Base-by-base conservation (phyloP, 164 flowering plant genomes). In the Piper longum region DNA sequence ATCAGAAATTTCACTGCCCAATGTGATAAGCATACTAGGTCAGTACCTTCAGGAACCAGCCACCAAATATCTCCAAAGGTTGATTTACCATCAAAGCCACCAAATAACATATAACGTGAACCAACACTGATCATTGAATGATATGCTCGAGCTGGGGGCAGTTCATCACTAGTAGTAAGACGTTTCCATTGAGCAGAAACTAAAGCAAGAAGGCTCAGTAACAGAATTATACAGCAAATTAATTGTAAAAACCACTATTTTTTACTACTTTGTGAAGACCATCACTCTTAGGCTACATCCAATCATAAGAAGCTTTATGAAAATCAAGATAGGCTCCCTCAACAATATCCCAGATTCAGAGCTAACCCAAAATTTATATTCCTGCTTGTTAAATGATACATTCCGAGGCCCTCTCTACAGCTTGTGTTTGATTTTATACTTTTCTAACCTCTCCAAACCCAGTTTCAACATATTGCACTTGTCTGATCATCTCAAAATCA, bases 101-200 rank as follows among this genome's bases (percentile, higher is more conserved):
- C 99, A 86, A 87, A 85, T 74, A 95, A 79, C 39, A 95, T 77
- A 79, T 86, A 83, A 5, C 86, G 88, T 36, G 89, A 78, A 59
- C 96, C 96, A 65, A 89, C 67, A 57, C 68, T 71, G 65, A 84
- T 85, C 89, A 95, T 74, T 55, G 97, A 79, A 76, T 95, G 99
- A 75, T 95, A 95, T 45, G 99, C 99, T 67, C 99, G 82, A 79
- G 87, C 88, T 59, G 93, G 78, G 73, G 99, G 99, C 17, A 86
- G 78, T 70, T 85, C 96, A 77, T 81, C 85, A 71, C 72, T 79
- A 40, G 81, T 83, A 43, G 86, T 73, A 70, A 91, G 72, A 56
- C 90, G 97, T 78, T 82, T 91, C 99, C 99, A 95, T 77, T 91
- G 96, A 57, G 83, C 97, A 66, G 96, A 83, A 43, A 86, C 99